Evolutionary conservation across 768 basidiomycete species (phyloP), one percentile per base, ranked within the genome.

Genomic region (Termitomyces sp.): DNA sequence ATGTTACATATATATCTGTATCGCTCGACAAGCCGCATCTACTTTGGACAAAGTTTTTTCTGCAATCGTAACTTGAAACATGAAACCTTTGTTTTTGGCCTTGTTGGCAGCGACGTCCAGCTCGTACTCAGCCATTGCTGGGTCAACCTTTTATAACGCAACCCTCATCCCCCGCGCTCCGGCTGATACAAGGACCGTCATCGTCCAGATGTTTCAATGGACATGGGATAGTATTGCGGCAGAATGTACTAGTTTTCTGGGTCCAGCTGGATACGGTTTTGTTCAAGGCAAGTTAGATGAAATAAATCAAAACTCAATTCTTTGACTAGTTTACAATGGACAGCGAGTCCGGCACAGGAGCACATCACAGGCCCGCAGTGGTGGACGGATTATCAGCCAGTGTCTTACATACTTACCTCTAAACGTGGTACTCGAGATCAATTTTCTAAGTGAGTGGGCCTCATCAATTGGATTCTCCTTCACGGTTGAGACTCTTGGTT

Each of bases 361-460:
- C 85, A 86, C 62, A 69, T 87, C 43, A 62, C 69, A 14, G 86
- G 86, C 4, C 12, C 71, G 2, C 77, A 86, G 63, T 88, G 87
- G 87, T 88, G 86, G 86, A 88, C 86, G 0, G 86, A 87, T 65
- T 88, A 89, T 63, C 87, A 79, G 70, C 81, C 83, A 4, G 85
- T 86, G 0, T 87, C 85, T 1, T 87, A 88, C 65, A 85, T 55
- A 10, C 65, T 88, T 48, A 84, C 77, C 1, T 86, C 85, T 0
- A 88, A 88, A 67, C 82, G 84, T 0, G 87, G 87, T 5, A 74
- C 81, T 60, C 76, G 83, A 14, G 57, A 67, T 3, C 83, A 87
- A 58, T 87, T 75, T 65, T 66, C 72, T 57, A 72, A 60, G 73
- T 74, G 46, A 32, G 62, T 36, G 62, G 32, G n/a, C 6, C 37